Conservation (phyloP, 106 monocot genomes). For the Triglochin maritima region DNA sequence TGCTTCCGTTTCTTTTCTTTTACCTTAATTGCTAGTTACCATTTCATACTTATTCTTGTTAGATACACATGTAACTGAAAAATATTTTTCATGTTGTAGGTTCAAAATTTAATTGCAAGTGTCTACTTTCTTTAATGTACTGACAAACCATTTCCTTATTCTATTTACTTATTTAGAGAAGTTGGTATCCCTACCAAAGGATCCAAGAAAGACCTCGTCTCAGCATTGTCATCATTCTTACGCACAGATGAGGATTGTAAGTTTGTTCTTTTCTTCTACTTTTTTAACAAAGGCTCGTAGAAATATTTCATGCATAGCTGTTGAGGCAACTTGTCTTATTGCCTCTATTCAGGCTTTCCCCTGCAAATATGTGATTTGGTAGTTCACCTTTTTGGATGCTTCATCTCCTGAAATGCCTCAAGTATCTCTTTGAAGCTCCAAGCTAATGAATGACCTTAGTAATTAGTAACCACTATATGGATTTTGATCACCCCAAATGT, state of each 20-base stretch:
- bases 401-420: background rate
- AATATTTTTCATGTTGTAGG: background rate
- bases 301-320: too few species aligned
- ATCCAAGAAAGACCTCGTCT: slow-evolving; percentile 58
- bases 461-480: too few species aligned
- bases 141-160: background rate
- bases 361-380: too few species aligned
- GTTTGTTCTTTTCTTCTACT: background rate
- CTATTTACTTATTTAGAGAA: slow-evolving; percentile 22
- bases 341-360: too few species aligned
- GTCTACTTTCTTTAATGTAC: background rate
- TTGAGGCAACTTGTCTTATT: too few species aligned
- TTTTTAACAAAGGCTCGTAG: too few species aligned
- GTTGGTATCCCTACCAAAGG: slow-evolving; percentile 54
- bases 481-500: too few species aligned
- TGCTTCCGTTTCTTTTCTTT: background rate
- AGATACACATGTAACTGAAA: background rate
- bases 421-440: background rate
- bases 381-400: background rate
- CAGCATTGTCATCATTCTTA: slow-evolving; percentile 36
- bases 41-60: background rate
- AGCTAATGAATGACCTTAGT: too few species aligned
- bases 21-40: background rate
- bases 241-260: slow-evolving; percentile 22
- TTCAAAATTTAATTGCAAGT: background rate